Conservation (phyloP, 2,329 filamentous ascomycete species). For the Blastomyces gilchristii region DNA sequence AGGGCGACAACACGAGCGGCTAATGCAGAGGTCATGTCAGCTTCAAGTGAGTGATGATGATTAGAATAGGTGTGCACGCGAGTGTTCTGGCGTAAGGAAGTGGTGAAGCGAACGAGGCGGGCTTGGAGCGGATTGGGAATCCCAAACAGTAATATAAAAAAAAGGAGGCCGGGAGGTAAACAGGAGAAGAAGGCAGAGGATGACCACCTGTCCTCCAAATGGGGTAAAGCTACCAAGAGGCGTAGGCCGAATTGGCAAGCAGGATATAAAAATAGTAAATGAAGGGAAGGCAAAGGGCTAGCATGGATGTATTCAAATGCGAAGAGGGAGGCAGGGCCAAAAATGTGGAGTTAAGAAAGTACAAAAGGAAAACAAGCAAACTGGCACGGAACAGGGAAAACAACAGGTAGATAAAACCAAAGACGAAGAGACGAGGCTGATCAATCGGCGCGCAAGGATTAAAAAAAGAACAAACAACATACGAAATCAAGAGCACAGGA, state of each 20-base stretch:
- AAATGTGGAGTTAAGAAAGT: neutral
- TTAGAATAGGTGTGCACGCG: conserved; percentile 8
- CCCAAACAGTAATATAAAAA: neutral
- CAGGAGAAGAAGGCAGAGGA: neutral
- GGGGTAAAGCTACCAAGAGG: neutral
- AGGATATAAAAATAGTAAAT: neutral
- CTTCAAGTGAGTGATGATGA: conserved; percentile 1
- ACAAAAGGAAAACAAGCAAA: neutral
- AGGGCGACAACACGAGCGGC: conserved; percentile 15
- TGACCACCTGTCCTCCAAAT: neutral
- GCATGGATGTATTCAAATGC: neutral
- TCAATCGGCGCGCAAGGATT: neutral
- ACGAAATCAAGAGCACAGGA: conserved; percentile 10
- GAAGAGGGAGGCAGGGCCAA: neutral
- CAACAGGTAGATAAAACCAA: neutral
- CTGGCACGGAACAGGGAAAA: neutral
- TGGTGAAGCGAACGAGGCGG: neutral
- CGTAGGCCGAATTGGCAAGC: neutral
- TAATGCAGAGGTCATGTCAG: conserved; percentile 32
- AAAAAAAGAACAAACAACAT: conserved; percentile 15
- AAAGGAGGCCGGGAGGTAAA: too few species aligned
- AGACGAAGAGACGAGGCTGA: neutral
- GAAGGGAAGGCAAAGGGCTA: neutral
- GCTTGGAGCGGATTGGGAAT: neutral
- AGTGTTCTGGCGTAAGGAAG: neutral